A percentile compares a stretch with the other conserved stretches of the same genome.
Evolutionary conservation across 2,329 filamentous ascomycete species (phyloP).

Genomic region (Colletotrichum sublineola): DNA sequence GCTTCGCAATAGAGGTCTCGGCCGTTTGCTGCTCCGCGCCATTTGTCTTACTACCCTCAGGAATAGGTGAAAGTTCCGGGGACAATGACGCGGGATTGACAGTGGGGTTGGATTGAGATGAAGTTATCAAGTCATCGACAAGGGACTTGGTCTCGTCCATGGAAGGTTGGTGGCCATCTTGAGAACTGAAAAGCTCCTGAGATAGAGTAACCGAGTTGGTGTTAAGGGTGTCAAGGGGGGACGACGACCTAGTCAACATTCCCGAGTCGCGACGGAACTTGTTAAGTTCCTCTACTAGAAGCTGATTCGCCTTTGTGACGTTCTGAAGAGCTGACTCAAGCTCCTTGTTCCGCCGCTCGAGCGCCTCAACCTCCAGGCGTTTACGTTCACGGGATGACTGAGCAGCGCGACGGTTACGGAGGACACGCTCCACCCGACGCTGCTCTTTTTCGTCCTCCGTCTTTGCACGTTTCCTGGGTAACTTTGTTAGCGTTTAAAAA

Average conservation of each 20-base stretch:
- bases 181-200: constrained; percentile 68
- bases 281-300: constrained; percentile 64
- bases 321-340: constrained; percentile 74
- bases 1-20: constrained; percentile 47
- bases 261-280: constrained; percentile 61
- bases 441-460: constrained; percentile 99
- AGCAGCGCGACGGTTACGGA: constrained; percentile 94
- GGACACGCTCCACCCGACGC: constrained; percentile 94
- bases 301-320: constrained; percentile 67
- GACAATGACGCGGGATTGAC: constrained; percentile 74
- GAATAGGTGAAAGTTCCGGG: constrained; percentile 66
- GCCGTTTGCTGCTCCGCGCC: constrained; percentile 48
- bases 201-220: constrained; percentile 69
- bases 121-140: constrained; percentile 60
- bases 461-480: constrained; percentile 89
- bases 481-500: constrained; percentile 36
- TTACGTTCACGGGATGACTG: constrained; percentile 97
- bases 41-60: constrained; percentile 56
- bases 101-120: constrained; percentile 60
- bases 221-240: constrained; percentile 58
- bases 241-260: constrained; percentile 56
- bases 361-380: constrained; percentile 86
- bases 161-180: constrained; percentile 53
- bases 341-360: constrained; percentile 81
- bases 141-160: constrained; percentile 51